A percentile compares a stretch with the other conserved stretches of the same genome.
Evolutionary conservation across 805 yeast species (phyloP).

Genomic region (Wickerhamiella cacticola): DNA sequence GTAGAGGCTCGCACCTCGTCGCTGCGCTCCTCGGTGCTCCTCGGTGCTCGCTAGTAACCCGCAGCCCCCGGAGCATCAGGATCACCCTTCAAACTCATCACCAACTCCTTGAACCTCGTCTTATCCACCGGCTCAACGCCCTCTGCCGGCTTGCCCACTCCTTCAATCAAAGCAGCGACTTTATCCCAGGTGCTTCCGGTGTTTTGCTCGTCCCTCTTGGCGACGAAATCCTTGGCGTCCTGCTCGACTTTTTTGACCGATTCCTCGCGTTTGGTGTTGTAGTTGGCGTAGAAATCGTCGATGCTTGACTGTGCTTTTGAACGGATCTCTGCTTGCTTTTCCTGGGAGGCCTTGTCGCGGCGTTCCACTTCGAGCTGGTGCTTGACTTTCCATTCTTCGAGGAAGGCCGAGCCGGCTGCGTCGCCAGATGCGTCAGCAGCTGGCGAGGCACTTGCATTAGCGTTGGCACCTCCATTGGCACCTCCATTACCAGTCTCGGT

Average conservation of each 20-base stretch:
- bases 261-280: constrained; percentile 70
- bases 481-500: constrained; percentile 12
- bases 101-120: constrained; percentile 54
- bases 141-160: constrained; percentile 31
- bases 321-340: constrained; percentile 53
- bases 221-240: constrained; percentile 60
- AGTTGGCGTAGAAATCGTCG: constrained; percentile 86
- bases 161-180: constrained; percentile 40
- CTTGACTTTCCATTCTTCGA: constrained; percentile 70
- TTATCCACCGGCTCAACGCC: constrained; percentile 46
- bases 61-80: constrained; percentile 67
- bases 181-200: constrained; percentile 47
- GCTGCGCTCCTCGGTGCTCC: no score
- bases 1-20: no score
- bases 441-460: constrained; percentile 20
- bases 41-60: constrained; percentile 47
- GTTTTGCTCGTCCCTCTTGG: constrained; percentile 51
- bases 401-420: constrained; percentile 49
- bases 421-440: constrained; percentile 22
- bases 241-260: constrained; percentile 48
- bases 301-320: constrained; percentile 69
- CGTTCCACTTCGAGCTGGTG: constrained; percentile 65
- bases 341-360: constrained; percentile 59
- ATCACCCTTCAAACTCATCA: constrained; percentile 55
- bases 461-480: constrained; percentile 23